Base-by-base conservation (phyloP, 805 yeast species). In the Metschnikowia kofuensis region DNA sequence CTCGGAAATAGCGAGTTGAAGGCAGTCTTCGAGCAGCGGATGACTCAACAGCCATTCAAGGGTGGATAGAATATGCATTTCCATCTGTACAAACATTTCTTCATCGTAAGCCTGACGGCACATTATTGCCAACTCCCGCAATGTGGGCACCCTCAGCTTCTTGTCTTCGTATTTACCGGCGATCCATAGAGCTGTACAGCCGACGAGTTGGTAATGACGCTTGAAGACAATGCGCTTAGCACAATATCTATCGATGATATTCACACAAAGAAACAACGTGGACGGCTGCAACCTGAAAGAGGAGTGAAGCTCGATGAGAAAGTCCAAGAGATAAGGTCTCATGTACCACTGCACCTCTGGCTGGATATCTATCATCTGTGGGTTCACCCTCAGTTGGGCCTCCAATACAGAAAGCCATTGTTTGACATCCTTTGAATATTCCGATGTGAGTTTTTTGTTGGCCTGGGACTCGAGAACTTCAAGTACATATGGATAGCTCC, bases 101-200 rank as follows among this genome's bases (percentile, higher is more conserved):
- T 74, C 78, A 49, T 80, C 84, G 57, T 79, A 80, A 14, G 82
- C 83, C 57, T 75, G 76, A 40, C 84, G 71, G 54, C 84, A 80
- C 83, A 80, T 79, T 48, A 75, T 64, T 10, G 78, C 67, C 53
- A 80, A 65, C 56, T 80, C 85, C 42, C 74, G 68, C 43, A 80
- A 66, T 2, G 82, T 78, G 26, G 85, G 85, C 5, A 80, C 82
- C 47, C 84, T 67, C 42, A 75, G 70, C 62, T 80, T 80, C 58
- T 80, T 80, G 58, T 80, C 85, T 60, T 80, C 85, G 60, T 79
- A 80, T 59, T 73, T 72, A 40, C 70, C 74, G 28, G 79, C 77
- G 40, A 75, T 72, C 77, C 75, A 75, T 43, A 71, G 68, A 16
- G 77, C 77, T 32, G 76, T 74, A 59, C 76, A 74, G 6, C 76